Evolutionary conservation across 2,329 filamentous ascomycete species (phyloP).

Genomic region (Amauroascus verrucosus): DNA sequence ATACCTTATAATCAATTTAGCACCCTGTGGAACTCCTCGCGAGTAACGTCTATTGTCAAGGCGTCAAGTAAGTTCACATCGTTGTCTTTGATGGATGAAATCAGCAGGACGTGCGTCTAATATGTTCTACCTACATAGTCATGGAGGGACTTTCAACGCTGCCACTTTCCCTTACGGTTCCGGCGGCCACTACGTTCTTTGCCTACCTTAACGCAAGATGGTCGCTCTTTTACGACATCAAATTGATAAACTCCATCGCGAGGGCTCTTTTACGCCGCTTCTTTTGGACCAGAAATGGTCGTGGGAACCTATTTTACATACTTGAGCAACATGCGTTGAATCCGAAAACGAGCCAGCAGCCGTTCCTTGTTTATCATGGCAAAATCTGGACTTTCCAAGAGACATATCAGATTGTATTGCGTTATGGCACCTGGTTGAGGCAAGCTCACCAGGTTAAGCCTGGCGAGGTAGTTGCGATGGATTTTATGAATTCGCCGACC

Average conservation of each 20-base stretch:
- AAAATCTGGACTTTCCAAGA: slow-evolving; percentile 63
- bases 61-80: too few relatives aligned
- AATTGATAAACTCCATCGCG: slow-evolving; percentile 47
- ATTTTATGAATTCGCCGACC: slow-evolving; percentile 70
- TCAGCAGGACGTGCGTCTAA: background rate
- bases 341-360: slow-evolving; percentile 40
- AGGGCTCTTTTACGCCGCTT: slow-evolving; percentile 37
- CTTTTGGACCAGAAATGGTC: slow-evolving; percentile 47
- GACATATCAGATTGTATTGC: slow-evolving; percentile 58
- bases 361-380: slow-evolving; percentile 55
- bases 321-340: slow-evolving; percentile 58
- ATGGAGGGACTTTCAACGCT: slow-evolving; percentile 15
- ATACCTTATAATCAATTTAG: background rate
- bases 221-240: slow-evolving; percentile 55
- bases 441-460: slow-evolving; percentile 52
- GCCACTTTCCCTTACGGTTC: slow-evolving; percentile 39
- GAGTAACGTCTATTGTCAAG: background rate
- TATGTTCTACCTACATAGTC: background rate
- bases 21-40: background rate
- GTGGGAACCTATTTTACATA: slow-evolving; percentile 62
- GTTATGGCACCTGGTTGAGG: slow-evolving; percentile 67
- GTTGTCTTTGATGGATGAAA: background rate
- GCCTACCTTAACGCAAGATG: slow-evolving; percentile 69
- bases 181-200: slow-evolving; percentile 55
- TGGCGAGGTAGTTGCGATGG: slow-evolving; percentile 67